phyloP scores from a whole-genome alignment of 2,329 filamentous ascomycete genomes.

The Elsinoe necatrix region DNA sequence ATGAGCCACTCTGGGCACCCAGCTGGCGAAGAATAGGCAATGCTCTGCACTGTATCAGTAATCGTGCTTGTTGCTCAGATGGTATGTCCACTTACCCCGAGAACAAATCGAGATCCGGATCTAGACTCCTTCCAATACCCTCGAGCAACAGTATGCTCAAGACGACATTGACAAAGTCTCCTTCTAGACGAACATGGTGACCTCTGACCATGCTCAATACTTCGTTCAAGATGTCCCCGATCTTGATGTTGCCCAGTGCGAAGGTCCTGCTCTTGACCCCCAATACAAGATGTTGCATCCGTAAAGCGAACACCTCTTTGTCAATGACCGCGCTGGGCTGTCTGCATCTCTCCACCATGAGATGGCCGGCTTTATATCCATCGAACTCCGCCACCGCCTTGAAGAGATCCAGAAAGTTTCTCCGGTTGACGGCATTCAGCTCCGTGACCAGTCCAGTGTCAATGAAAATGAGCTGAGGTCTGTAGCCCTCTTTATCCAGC shows the following conservation, averaged over 20 bases:
- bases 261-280: slow-evolving; percentile 85
- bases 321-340: slow-evolving; percentile 87
- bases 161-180: slow-evolving; percentile 97
- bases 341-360: slow-evolving; percentile 93
- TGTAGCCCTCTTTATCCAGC: slow-evolving; percentile 79
- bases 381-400: slow-evolving; percentile 94
- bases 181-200: slow-evolving; percentile 90
- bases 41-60: slow-evolving; percentile 49
- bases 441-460: slow-evolving; percentile 94
- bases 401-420: slow-evolving; percentile 92
- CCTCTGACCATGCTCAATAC: slow-evolving; percentile 83
- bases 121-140: slow-evolving; percentile 79
- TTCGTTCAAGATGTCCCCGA: slow-evolving; percentile 86
- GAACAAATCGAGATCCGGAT: slow-evolving; percentile 82
- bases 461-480: slow-evolving; percentile 93
- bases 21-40: slow-evolving; percentile 85
- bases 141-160: slow-evolving; percentile 89
- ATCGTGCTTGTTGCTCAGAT: not conserved
- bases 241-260: slow-evolving; percentile 87
- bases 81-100: slow-evolving; percentile 46
- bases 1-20: slow-evolving; percentile 64
- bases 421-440: slow-evolving; percentile 74
- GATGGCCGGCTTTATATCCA: slow-evolving; percentile 83
- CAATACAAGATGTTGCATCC: slow-evolving; percentile 94
- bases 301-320: slow-evolving; percentile 80